Percentiles rank a stretch among this genome's conserved stretches.
Evolutionary conservation across 495 filamentous ascomycete genomes (phyloP).

Genomic region (Aspergillus conjunctus): DNA sequence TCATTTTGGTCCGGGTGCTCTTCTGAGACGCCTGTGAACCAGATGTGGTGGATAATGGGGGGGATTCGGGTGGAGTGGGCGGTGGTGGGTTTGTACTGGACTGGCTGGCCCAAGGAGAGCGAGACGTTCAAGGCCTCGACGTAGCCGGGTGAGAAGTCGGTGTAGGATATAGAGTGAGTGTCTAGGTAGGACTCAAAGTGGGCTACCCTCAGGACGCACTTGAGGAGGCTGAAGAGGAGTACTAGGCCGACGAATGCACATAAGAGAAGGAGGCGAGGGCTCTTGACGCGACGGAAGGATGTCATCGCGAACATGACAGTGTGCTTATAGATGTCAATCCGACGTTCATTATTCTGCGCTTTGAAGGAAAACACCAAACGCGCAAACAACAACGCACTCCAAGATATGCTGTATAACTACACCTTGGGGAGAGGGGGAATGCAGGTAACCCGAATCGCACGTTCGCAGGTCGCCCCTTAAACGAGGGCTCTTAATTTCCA

Average conservation of each 20-base stretch:
- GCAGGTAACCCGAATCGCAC: no score
- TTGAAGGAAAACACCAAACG: no score
- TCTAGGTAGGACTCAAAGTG: not conserved
- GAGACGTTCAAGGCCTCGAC: conserved; percentile 10
- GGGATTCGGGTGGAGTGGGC: not conserved
- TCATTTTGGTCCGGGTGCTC: not conserved
- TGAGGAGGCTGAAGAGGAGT: not conserved
- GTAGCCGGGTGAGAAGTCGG: conserved; percentile 6
- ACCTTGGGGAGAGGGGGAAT: no score
- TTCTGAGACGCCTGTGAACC: not conserved
- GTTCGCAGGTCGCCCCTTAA: no score
- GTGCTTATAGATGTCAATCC: no score
- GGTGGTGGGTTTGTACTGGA: not conserved
- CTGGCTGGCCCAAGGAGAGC: not conserved
- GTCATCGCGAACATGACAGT: no score
- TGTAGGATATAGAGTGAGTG: not conserved
- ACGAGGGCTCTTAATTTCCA: no score
- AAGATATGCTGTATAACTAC: no score
- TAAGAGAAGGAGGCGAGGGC: no score
- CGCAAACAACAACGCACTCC: no score
- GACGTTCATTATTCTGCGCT: no score
- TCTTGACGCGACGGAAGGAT: no score
- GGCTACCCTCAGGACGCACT: not conserved
- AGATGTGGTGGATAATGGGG: conserved; percentile 12
- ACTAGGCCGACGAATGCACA: not conserved